These are phyloP conservation scores for Oryza officinalis DNA, from an alignment of 176 grass and related monocot genomes.

Conservation along the genomic window DNA sequence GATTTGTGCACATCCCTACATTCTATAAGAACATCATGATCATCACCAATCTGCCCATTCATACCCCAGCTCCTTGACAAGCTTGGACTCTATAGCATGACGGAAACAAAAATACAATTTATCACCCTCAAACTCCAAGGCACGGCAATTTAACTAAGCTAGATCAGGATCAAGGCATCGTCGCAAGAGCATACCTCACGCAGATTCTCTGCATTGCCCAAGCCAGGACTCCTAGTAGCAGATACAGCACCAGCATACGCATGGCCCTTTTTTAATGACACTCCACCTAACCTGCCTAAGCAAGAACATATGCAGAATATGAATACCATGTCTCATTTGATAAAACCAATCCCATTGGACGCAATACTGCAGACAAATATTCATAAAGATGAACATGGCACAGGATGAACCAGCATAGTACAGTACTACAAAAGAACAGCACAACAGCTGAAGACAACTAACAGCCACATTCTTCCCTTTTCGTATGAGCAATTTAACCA, in stretches of 20 bases:
- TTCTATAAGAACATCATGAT: constrained; percentile 77
- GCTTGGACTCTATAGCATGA: constrained; percentile 53
- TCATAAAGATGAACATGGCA: not conserved
- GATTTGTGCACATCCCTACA: constrained; percentile 93
- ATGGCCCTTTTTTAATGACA: constrained; percentile 17
- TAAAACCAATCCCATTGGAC: not conserved
- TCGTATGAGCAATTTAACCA: not conserved
- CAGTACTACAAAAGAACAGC: not conserved
- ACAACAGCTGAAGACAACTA: not conserved
- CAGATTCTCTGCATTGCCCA: constrained; percentile 49
- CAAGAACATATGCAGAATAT: constrained; percentile 32
- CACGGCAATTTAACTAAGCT: constrained; percentile 12
- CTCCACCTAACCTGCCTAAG: constrained; percentile 44
- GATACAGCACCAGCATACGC: constrained; percentile 14
- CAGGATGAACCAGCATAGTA: not conserved
- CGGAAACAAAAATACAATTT: not conserved
- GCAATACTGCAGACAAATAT: not conserved
- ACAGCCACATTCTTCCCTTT: not conserved
- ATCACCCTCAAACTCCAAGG: not conserved
- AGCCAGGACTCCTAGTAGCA: constrained; percentile 42
- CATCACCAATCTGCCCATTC: constrained; percentile 35
- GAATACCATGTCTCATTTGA: not conserved
- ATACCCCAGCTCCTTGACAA: constrained; percentile 49
- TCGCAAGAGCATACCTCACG: constrained; percentile 38
- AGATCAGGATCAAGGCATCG: not conserved